A percentile compares a stretch with the other conserved stretches of the same genome.
These are phyloP conservation scores for Schizochytrium sp. DNA, from an alignment of 108 stramenopile genomes.

Conservation along the genomic window DNA sequence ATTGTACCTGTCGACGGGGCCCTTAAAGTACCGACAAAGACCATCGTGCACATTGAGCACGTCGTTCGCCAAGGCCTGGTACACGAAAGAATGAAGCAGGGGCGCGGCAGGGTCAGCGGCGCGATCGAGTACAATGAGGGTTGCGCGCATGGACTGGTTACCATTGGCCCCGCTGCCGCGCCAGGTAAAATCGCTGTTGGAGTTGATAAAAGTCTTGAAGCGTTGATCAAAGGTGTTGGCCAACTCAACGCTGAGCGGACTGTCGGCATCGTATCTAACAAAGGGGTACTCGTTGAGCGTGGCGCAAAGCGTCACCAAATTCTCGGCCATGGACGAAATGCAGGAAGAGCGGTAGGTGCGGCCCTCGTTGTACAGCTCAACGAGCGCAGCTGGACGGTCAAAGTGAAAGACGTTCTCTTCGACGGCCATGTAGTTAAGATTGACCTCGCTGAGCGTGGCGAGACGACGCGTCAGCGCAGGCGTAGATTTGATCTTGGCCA, in stretches of 20 bases:
- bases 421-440: conserved; percentile 80
- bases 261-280: conserved; percentile 68
- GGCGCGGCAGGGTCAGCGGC: conserved; percentile 82
- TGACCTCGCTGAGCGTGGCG: conserved; percentile 70
- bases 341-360: conserved; percentile 23
- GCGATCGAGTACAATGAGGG: conserved; percentile 80
- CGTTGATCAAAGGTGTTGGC: conserved; percentile 69
- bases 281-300: conserved; percentile 93
- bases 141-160: conserved; percentile 63
- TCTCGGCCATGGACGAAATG: conserved; percentile 51
- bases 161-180: conserved; percentile 63
- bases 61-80: conserved; percentile 94
- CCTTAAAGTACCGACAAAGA: conserved; percentile 56
- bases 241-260: conserved; percentile 51
- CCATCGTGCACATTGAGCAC: conserved; percentile 73
- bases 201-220: conserved; percentile 67
- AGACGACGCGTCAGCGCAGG: conserved; percentile 68
- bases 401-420: conserved; percentile 77
- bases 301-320: conserved; percentile 86
- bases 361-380: conserved; percentile 43
- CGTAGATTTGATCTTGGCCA: conserved; percentile 69
- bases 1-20: conserved; percentile 27
- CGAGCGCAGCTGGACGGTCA: conserved; percentile 52
- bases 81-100: conserved; percentile 92
- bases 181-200: conserved; percentile 72